Evolutionary conservation across 2,329 filamentous ascomycete species (phyloP), one percentile per base, ranked within the genome.

Genomic region (Aspergillus ochraceoroseus): DNA sequence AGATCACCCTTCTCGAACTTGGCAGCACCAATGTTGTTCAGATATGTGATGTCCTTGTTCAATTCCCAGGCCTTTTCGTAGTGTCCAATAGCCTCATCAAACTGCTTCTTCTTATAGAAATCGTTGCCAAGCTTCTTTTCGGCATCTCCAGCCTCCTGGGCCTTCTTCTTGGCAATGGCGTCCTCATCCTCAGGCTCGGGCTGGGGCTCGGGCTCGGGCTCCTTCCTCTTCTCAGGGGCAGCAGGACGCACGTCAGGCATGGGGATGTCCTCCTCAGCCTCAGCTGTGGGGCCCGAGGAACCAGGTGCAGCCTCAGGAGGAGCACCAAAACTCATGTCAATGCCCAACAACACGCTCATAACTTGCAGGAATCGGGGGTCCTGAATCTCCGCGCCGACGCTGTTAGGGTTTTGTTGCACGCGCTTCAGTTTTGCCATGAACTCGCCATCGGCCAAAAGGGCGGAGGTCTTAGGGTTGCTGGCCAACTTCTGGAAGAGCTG

Each of bases 31-130:
- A 94, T 77, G 70, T 98, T 98, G 73, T 94, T 98, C 45, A 96
- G 76, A 70, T 98, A 98, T 11, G 90, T 92, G 59, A 98, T 94
- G 59, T 98, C 92, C 75, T 95, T 92, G 78, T 87, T 76, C 26
- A 85, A 68, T 44, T 95, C 89, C 92, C 92, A 98, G 0, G 92
- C 92, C 66, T 94, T 94, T 63, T 67, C 78, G 74, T 98, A 98
- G 72, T 98, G 87, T 61, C 82, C 80, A 57, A 98, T 95, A 35
- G 92, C 92, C 60, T 85, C 81, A 57, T 96, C 92, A 54, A 98
- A 95, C 62, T 95, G 82, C 54, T 87, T 83, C 79, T 96, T 96
- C 82, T 98, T 98, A 77, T 98, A 98, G 65, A 83, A 83, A 55
- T 92, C 87, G 9, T 90, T 98, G 43, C 92, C 92, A 42, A 94